These are phyloP conservation scores for Eucalyptus caleyi DNA, from an alignment of 345 rosid species.

Conservation along the genomic window DNA sequence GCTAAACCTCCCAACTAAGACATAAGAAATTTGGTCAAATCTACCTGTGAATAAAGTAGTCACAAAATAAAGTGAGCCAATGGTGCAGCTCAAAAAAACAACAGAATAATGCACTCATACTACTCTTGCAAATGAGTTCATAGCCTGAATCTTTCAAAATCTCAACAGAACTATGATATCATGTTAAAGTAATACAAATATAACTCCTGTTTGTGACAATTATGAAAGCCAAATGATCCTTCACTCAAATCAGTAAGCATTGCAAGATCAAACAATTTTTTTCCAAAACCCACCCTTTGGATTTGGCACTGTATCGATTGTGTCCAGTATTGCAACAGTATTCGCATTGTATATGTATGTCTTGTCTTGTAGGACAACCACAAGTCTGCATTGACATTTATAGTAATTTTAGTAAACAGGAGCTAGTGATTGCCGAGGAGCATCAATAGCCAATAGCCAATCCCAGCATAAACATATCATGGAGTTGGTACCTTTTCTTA, in stretches of 20 bases:
- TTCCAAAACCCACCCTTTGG: conserved; percentile 38
- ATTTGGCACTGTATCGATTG: conserved; percentile 74
- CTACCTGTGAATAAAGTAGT: background rate
- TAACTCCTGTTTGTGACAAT: background rate
- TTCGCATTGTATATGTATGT: conserved; percentile 67
- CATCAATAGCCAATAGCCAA: background rate
- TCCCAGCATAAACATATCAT: background rate
- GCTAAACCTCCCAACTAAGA: background rate
- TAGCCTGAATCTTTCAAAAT: background rate
- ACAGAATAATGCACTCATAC: background rate
- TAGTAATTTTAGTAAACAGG: background rate
- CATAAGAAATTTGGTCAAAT: background rate
- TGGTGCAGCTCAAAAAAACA: background rate
- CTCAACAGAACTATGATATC: background rate
- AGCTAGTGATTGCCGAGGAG: background rate
- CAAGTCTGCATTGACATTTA: conserved; percentile 34
- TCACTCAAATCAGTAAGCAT: background rate
- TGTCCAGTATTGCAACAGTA: conserved; percentile 58
- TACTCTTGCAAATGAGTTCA: background rate
- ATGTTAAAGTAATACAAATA: background rate
- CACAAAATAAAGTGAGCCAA: background rate
- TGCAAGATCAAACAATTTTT: background rate
- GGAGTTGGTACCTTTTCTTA: conserved; percentile 31
- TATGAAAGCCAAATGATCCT: background rate
- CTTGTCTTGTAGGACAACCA: conserved; percentile 79